Evolutionary conservation across 176 grass and related monocot species (phyloP).

Genomic region (Echinochloa phyllopogon): DNA sequence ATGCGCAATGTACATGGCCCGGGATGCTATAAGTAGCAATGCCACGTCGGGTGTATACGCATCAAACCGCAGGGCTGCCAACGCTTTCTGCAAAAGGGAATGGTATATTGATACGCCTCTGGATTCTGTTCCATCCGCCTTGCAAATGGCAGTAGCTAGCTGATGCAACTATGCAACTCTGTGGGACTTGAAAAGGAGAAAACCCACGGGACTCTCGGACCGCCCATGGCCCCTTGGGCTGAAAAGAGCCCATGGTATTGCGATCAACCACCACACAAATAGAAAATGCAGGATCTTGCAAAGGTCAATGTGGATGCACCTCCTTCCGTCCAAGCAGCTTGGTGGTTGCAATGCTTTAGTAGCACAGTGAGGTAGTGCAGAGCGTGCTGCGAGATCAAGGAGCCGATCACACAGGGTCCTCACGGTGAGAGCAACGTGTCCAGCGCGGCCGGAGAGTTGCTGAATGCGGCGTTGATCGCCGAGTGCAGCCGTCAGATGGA

Average conservation of each 20-base stretch:
- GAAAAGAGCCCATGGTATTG: conserved; percentile 19
- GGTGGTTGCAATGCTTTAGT: no score
- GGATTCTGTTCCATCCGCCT: neutral
- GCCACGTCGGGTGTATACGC: neutral
- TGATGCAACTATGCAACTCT: neutral
- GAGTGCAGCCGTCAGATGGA: conserved; percentile 30
- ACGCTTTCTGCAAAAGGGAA: neutral
- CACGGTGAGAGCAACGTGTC: conserved; percentile 9
- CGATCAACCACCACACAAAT: no score
- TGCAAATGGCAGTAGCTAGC: neutral
- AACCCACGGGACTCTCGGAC: neutral
- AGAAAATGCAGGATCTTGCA: no score
- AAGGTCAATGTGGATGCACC: no score
- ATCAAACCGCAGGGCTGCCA: neutral
- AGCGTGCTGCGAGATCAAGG: neutral
- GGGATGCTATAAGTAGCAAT: conserved; percentile 37
- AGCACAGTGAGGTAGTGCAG: neutral
- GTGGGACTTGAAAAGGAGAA: neutral
- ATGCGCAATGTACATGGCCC: neutral
- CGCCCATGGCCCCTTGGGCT: neutral
- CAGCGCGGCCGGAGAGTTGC: neutral
- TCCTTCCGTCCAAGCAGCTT: no score
- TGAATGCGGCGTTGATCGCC: neutral
- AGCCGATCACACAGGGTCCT: neutral
- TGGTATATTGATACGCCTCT: neutral